These are phyloP conservation scores for Pleurotus giganteus DNA, from an alignment of 768 basidiomycete genomes.

Conservation along the genomic window DNA sequence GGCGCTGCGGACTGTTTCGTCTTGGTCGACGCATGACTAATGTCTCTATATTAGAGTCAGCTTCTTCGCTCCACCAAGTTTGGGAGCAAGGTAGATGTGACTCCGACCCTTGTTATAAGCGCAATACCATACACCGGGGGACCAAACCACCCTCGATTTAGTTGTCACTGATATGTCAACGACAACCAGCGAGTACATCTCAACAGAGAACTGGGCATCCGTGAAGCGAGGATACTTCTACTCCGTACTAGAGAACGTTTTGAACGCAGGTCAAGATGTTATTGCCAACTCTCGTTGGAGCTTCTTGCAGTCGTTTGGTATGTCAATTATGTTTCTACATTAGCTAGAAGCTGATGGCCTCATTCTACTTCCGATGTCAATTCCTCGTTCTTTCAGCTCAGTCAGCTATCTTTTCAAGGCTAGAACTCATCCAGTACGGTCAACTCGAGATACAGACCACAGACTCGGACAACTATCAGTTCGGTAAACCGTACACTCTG, in stretches of 20 bases:
- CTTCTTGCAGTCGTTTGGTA: slow-evolving; percentile 11
- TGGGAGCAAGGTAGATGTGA: too few species aligned
- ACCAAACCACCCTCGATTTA: too few species aligned
- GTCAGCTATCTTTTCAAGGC: slow-evolving; percentile 13
- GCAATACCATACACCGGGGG: too few species aligned
- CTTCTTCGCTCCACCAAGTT: too few species aligned
- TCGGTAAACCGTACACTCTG: slow-evolving; percentile 13
- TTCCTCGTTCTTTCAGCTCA: neutral
- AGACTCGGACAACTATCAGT: slow-evolving; percentile 12
- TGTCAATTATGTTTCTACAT: neutral
- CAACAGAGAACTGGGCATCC: slow-evolving; percentile 13
- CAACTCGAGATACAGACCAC: slow-evolving; percentile 11
- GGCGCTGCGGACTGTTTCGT: neutral
- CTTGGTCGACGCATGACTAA: too few species aligned
- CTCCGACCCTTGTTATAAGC: too few species aligned
- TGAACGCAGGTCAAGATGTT: slow-evolving; percentile 13
- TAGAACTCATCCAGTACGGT: slow-evolving; percentile 11
- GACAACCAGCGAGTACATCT: slow-evolving; percentile 14
- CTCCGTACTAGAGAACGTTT: slow-evolving; percentile 10
- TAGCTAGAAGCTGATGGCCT: neutral
- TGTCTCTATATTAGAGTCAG: too few species aligned
- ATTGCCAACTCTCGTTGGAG: slow-evolving; percentile 7
- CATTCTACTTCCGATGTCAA: neutral
- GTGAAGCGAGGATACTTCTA: slow-evolving; percentile 10
- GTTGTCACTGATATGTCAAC: slow-evolving; percentile 13